Base-by-base conservation (phyloP, 108 stramenopile genomes). In the Conticribra weissflogii region DNA sequence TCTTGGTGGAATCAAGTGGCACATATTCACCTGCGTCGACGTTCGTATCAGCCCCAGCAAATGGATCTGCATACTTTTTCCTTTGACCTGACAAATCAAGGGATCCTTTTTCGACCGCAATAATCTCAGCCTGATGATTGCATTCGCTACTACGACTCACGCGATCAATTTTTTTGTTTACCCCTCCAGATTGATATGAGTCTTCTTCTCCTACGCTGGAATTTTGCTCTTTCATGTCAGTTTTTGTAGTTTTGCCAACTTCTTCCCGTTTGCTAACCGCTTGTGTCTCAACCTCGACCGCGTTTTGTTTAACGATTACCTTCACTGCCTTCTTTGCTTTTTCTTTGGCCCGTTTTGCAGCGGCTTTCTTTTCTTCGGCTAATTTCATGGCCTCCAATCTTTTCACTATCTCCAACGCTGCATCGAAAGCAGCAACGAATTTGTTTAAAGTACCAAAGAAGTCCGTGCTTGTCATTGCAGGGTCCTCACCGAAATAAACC, bases 401-500 rank as follows among this genome's bases (percentile, higher is more conserved):
- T 55, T 82, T 87, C 31, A 91, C 88, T 29, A 86, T 70, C 47
- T 88, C 88, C 15, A 71, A 60, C 4, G 91, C 91, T 9, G 78
- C 74, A 59, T 90, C 82, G 52, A 89, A 91, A 18, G 79, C 83
- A 14, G 46, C 58, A 29, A 91, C 78, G 56, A 97, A 97, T 48
- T 85, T 79, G 21, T 78, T 76, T 28, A 96, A 30, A 3, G 87
- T 93, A n/a, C 87, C 86, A 72, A 96, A 96, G 64, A 96, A 96
- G 34, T 94, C 91, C n/a, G 63, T 63, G 24, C 86, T 85, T 15
- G 84, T 55, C 91, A 94, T 92, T 0, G 83, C 86, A 24, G 89
- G 89, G 64, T 94, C 90, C 84, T 96, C 96, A 8, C 96, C 93
- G 48, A 96, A 94, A 75, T 94, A 96, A 21, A 65, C 50, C 47